These are phyloP conservation scores for Phytophthora sp. DNA, from an alignment of 352 stramenopile genomes.

Conservation along the genomic window DNA sequence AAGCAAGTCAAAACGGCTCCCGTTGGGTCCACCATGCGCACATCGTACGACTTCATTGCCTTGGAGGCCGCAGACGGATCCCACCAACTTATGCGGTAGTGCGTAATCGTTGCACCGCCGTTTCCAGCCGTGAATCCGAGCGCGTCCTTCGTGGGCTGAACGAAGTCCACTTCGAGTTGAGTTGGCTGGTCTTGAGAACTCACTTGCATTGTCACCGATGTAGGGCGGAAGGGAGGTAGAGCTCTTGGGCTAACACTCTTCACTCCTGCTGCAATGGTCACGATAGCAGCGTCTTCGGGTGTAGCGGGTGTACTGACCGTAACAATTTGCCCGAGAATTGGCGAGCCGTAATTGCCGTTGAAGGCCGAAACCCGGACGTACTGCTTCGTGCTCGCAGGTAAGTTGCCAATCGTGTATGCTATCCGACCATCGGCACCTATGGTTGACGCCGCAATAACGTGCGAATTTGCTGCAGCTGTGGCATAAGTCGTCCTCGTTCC, in stretches of 20 bases:
- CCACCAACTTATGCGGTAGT: constrained; percentile 73
- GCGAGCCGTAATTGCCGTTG: constrained; percentile 86
- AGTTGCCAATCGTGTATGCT: constrained; percentile 82
- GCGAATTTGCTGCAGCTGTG: constrained; percentile 46
- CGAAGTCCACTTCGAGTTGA: constrained; percentile 82
- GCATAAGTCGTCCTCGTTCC: constrained; percentile 47
- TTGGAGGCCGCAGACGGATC: constrained; percentile 48
- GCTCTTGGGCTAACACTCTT: constrained; percentile 50
- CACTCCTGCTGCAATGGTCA: constrained; percentile 10
- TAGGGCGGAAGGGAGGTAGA: constrained; percentile 75
- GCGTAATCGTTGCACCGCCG: constrained; percentile 60
- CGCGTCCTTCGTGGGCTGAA: constrained; percentile 68
- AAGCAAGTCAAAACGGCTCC: constrained; percentile 39
- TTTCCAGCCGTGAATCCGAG: constrained; percentile 63
- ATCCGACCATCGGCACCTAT: constrained; percentile 26
- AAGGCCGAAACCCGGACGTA: constrained; percentile 90
- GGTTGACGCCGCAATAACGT: constrained; percentile 47
- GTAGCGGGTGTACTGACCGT: constrained; percentile 22
- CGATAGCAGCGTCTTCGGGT: constrained; percentile 9
- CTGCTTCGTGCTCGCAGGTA: constrained; percentile 83
- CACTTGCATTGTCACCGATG: constrained; percentile 73
- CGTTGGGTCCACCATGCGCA: constrained; percentile 48
- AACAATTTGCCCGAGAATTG: constrained; percentile 58
- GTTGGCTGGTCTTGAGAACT: constrained; percentile 75
- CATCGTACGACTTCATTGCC: constrained; percentile 52